Conservation (phyloP, 371 early-diverging fungal species). For the Sporodiniella umbellata region DNA sequence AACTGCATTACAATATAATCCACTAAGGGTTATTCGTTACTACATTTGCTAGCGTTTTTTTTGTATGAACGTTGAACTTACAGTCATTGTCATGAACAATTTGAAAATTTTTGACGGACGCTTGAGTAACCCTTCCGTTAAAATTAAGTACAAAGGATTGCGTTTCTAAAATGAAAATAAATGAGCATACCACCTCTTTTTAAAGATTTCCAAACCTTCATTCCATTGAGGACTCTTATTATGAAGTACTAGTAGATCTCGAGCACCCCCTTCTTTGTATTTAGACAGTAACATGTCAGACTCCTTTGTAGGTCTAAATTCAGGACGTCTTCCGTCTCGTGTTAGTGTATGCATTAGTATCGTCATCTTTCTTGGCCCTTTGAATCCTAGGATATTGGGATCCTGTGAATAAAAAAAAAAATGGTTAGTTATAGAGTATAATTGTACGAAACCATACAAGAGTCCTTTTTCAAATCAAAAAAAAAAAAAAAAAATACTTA, state of each 20-base stretch:
- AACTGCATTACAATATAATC: constrained; percentile 97
- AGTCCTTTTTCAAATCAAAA: constrained; percentile 51
- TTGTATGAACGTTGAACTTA: constrained; percentile 49
- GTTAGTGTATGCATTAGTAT: constrained; percentile 76
- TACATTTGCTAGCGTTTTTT: background rate
- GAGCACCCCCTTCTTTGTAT: constrained; percentile 53
- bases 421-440: too few species aligned
- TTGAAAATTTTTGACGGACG: constrained; percentile 98
- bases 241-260: constrained; percentile 69
- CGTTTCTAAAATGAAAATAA: too few species aligned
- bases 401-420: too few species aligned
- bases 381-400: constrained; percentile 87
- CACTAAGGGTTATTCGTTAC: constrained; percentile 41
- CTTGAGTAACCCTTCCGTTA: constrained; percentile 88
- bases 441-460: too few species aligned
- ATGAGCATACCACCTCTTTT: too few species aligned
- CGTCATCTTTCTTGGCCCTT: constrained; percentile 93
- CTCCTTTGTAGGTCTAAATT: constrained; percentile 59
- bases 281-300: constrained; percentile 66
- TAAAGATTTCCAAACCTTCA: constrained; percentile 51
- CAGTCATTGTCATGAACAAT: constrained; percentile 89
- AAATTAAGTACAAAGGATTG: constrained; percentile 95
- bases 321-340: constrained; percentile 59
- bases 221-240: constrained; percentile 96
- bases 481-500: constrained; percentile 29